These are phyloP conservation scores for Xylaria nigripes DNA, from an alignment of 495 filamentous ascomycete species.

Conservation along the genomic window DNA sequence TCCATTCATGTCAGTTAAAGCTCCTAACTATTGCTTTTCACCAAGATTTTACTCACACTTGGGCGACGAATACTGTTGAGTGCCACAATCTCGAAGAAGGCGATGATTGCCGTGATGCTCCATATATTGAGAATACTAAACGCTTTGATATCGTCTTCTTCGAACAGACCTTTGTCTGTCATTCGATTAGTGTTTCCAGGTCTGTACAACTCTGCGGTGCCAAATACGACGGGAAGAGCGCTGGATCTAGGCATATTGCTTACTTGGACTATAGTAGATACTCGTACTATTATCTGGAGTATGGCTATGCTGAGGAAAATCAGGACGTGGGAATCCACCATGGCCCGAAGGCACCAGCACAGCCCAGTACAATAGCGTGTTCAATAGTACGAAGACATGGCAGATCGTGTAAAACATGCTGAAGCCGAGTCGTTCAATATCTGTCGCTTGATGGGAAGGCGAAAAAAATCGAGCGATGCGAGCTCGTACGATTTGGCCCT, in stretches of 20 bases:
- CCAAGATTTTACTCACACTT: conserved; percentile 22
- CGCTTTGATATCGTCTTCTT: conserved; percentile 27
- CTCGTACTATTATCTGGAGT: conserved; percentile 3
- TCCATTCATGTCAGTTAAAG: conserved; percentile 7
- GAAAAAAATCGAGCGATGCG: conserved; percentile 28
- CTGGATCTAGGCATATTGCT: not conserved
- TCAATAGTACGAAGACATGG: conserved; percentile 37
- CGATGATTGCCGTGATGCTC: conserved; percentile 33
- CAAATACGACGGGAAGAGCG: not conserved
- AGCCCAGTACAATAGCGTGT: conserved; percentile 41
- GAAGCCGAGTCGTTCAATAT: conserved; percentile 35
- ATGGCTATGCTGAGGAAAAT: conserved; percentile 14
- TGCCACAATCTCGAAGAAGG: conserved; percentile 37
- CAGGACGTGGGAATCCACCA: conserved; percentile 21
- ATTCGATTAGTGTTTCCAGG: not conserved
- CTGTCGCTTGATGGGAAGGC: conserved; percentile 26
- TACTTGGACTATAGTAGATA: conserved; percentile 17
- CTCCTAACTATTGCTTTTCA: not conserved
- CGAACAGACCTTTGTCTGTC: conserved; percentile 24
- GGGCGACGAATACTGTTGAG: conserved; percentile 44
- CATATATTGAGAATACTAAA: conserved; percentile 42
- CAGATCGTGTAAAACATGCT: conserved; percentile 43
- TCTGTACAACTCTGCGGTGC: not conserved
- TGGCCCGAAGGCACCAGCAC: conserved; percentile 32
- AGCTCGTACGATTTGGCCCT: conserved; percentile 1